A percentile compares a stretch with the other conserved stretches of the same genome.
These are phyloP conservation scores for Lophium mytilinum DNA, from an alignment of 495 filamentous ascomycete genomes.

Conservation along the genomic window DNA sequence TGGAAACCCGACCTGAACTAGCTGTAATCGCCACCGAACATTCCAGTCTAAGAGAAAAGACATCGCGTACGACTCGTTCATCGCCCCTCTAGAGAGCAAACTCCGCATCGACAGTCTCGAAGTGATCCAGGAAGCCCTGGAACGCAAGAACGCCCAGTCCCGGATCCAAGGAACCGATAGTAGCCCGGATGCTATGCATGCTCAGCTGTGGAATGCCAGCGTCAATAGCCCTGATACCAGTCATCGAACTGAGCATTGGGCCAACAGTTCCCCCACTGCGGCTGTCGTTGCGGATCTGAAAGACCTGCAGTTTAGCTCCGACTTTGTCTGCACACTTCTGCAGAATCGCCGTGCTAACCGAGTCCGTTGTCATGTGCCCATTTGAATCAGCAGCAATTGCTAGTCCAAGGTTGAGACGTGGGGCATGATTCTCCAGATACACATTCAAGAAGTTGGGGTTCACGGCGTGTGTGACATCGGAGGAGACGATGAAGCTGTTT, in stretches of 20 bases:
- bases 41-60: too few species aligned
- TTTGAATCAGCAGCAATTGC: slow-evolving; percentile 80
- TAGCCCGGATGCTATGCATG: slow-evolving; percentile 93
- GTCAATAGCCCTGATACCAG: slow-evolving; percentile 81
- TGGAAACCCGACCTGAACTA: too few species aligned
- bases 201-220: slow-evolving; percentile 85
- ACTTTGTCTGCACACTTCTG: slow-evolving; percentile 63
- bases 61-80: too few species aligned
- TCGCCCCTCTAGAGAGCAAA: slow-evolving; percentile 38
- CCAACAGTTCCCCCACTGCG: slow-evolving; percentile 91
- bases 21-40: too few species aligned
- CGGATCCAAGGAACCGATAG: slow-evolving; percentile 77
- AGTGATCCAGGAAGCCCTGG: slow-evolving; percentile 81
- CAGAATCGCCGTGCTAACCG: slow-evolving; percentile 68
- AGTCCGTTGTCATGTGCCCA: slow-evolving; percentile 88
- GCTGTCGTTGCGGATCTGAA: slow-evolving; percentile 90
- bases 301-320: slow-evolving; percentile 66
- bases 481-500: slow-evolving; percentile 85
- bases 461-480: slow-evolving; percentile 88
- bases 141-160: slow-evolving; percentile 83
- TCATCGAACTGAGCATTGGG: slow-evolving; percentile 72
- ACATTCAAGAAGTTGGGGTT: slow-evolving; percentile 83
- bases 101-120: slow-evolving; percentile 78
- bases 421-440: slow-evolving; percentile 78
- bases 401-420: slow-evolving; percentile 82